A percentile compares a stretch with the other conserved stretches of the same genome.
Evolutionary conservation across 2,329 filamentous ascomycete genomes (phyloP).

Genomic region (Didymella exigua): DNA sequence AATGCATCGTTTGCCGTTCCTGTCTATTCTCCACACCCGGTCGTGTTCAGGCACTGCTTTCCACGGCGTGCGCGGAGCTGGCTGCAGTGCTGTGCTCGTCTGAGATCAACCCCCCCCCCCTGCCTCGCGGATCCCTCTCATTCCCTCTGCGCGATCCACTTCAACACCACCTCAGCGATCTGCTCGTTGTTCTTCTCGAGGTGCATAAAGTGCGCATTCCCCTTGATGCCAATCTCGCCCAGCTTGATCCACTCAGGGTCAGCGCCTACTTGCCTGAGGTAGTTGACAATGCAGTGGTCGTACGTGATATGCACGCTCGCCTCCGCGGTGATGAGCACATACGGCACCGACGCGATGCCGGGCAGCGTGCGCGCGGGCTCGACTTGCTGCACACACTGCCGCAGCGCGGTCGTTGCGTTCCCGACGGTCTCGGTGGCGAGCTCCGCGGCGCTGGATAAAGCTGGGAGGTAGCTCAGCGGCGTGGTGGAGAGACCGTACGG

Average conservation of each 20-base stretch:
- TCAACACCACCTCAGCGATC: conserved; percentile 48
- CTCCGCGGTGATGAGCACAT: conserved; percentile 33
- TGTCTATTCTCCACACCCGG: no score
- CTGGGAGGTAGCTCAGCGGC: not conserved
- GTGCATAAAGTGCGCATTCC: conserved; percentile 63
- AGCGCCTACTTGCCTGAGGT: conserved; percentile 50
- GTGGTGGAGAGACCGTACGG: conserved; percentile 16
- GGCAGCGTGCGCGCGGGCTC: not conserved
- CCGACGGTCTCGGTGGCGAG: not conserved
- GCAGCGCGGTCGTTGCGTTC: not conserved
- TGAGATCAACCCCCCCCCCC: no score
- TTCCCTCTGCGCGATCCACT: conserved; percentile 45
- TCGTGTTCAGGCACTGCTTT: no score
- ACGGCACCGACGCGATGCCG: conserved; percentile 35
- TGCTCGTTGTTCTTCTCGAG: conserved; percentile 58
- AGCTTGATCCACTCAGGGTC: conserved; percentile 52
- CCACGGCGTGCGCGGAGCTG: no score
- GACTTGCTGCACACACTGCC: not conserved
- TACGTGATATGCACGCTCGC: conserved; percentile 34
- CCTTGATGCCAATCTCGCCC: conserved; percentile 50
- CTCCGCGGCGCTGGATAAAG: not conserved
- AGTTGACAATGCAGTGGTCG: conserved; percentile 34
- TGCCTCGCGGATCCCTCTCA: no score
- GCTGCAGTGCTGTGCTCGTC: no score
- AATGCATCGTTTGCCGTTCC: not conserved